Conservation (phyloP, 352 stramenopile genomes). For the Elongisporangium prolatum region DNA sequence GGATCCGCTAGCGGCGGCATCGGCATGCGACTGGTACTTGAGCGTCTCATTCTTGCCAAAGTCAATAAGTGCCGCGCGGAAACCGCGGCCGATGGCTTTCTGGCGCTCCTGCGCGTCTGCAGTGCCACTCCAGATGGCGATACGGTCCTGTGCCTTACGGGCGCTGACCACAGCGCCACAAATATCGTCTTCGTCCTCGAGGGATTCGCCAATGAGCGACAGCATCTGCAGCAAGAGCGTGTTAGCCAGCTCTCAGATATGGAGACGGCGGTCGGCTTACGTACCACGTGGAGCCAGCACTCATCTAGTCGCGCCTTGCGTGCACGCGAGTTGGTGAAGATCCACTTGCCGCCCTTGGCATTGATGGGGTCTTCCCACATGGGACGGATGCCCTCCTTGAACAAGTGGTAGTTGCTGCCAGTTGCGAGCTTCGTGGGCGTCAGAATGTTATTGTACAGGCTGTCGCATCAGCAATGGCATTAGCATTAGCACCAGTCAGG, state of each 20-base stretch:
- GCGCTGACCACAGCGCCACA: slow-evolving; percentile 95
- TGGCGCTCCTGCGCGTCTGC: slow-evolving; percentile 69
- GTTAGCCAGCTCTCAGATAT: background rate
- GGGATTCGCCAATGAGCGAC: slow-evolving; percentile 93
- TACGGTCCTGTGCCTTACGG: slow-evolving; percentile 93
- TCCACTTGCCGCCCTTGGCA: slow-evolving; percentile 95
- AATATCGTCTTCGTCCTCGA: slow-evolving; percentile 93
- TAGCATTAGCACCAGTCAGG: background rate
- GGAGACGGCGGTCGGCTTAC: slow-evolving; percentile 4
- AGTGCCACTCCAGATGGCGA: slow-evolving; percentile 93
- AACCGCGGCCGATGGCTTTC: slow-evolving; percentile 75
- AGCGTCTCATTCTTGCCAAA: slow-evolving; percentile 85
- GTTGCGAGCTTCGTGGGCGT: slow-evolving; percentile 84
- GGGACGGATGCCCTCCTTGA: slow-evolving; percentile 94
- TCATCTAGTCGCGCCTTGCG: slow-evolving; percentile 92
- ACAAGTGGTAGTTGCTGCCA: slow-evolving; percentile 97
- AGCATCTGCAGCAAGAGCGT: slow-evolving; percentile 62
- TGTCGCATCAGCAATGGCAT: slow-evolving; percentile 9
- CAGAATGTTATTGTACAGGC: slow-evolving; percentile 94
- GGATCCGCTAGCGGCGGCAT: slow-evolving; percentile 80
- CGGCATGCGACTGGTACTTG: slow-evolving; percentile 87
- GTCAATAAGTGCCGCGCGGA: slow-evolving; percentile 75
- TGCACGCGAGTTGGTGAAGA: slow-evolving; percentile 94
- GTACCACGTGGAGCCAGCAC: slow-evolving; percentile 94
- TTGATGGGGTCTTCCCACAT: slow-evolving; percentile 98